Conservation (phyloP, 2,329 filamentous ascomycete genomes). For the Chaetothyriales sp. region DNA sequence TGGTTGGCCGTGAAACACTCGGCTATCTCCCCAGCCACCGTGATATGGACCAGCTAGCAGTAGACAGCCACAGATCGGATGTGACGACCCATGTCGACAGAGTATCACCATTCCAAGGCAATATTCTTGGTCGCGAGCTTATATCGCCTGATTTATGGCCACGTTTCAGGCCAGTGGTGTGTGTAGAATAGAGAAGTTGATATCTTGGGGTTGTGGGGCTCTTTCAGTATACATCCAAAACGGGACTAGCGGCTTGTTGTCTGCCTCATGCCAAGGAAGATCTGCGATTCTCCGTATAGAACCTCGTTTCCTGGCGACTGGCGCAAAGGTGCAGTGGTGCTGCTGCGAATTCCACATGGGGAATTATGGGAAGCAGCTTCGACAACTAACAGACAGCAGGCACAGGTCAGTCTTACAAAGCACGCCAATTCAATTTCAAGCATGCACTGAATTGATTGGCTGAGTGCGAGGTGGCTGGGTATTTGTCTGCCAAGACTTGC, state of each 20-base stretch:
- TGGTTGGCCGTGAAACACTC: background rate
- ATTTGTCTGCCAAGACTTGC: too few relatives aligned
- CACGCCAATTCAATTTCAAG: too few relatives aligned
- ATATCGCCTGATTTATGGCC: background rate
- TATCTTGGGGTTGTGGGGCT: background rate
- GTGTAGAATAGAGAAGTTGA: background rate
- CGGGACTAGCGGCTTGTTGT: background rate
- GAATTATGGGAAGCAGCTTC: too few relatives aligned
- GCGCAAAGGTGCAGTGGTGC: too few relatives aligned
- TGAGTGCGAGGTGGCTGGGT: too few relatives aligned
- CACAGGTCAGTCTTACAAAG: too few relatives aligned
- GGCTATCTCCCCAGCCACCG: background rate
- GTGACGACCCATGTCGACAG: background rate
- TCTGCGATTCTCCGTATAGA: too few relatives aligned
- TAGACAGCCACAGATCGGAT: background rate
- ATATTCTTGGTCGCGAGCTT: background rate
- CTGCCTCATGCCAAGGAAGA: too few relatives aligned
- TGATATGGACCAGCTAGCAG: background rate
- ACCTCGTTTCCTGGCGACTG: too few relatives aligned
- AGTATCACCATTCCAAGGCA: background rate
- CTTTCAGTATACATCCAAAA: background rate
- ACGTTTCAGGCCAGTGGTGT: background rate
- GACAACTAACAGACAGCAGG: too few relatives aligned
- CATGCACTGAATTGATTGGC: too few relatives aligned
- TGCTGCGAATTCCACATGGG: too few relatives aligned